Conservation (phyloP, 1,284 basidiomycete species). For the Marasmius fiardii region DNA sequence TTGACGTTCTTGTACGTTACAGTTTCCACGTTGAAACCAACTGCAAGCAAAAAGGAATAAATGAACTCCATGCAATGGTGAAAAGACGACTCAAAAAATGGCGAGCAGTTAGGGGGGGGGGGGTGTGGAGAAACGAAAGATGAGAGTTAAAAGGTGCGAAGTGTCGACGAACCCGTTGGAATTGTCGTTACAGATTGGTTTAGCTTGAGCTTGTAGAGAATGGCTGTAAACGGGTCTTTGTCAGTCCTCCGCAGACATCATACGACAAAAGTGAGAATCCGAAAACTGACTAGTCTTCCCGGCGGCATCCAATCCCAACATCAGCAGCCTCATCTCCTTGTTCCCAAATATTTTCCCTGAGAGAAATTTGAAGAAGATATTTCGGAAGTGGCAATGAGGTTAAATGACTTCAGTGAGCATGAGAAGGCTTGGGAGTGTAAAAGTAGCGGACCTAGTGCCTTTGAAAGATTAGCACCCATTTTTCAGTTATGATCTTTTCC, state of each 20-base stretch:
- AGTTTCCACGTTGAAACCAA: conserved; percentile 99
- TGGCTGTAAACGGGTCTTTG: conserved; percentile 54
- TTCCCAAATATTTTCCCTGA: conserved; percentile 95
- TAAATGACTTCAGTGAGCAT: neutral
- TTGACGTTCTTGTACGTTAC: conserved; percentile 99
- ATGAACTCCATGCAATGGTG: neutral
- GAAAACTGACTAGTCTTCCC: conserved; percentile 86
- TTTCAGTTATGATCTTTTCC: conserved; percentile 18
- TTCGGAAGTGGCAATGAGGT: neutral
- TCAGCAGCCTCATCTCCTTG: conserved; percentile 96
- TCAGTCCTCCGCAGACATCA: neutral
- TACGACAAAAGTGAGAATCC: neutral
- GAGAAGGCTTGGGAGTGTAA: conserved; percentile 7
- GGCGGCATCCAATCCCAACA: conserved; percentile 94
- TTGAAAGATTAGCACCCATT: conserved; percentile 79
- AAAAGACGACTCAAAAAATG: conserved; percentile 1
- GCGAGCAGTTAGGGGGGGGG: conserved; percentile 10
- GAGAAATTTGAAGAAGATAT: conserved; percentile 8
- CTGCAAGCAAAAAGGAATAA: conserved; percentile 33
- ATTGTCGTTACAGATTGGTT: conserved; percentile 99
- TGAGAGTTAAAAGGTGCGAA: conserved; percentile 15
- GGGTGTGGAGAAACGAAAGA: conserved; percentile 7
- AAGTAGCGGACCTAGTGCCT: conserved; percentile 56
- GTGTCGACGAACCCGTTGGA: conserved; percentile 76
- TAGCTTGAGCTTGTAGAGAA: conserved; percentile 99